These are phyloP conservation scores for Podosphaera fusca DNA, from an alignment of 2,329 filamentous ascomycete genomes.

Conservation along the genomic window DNA sequence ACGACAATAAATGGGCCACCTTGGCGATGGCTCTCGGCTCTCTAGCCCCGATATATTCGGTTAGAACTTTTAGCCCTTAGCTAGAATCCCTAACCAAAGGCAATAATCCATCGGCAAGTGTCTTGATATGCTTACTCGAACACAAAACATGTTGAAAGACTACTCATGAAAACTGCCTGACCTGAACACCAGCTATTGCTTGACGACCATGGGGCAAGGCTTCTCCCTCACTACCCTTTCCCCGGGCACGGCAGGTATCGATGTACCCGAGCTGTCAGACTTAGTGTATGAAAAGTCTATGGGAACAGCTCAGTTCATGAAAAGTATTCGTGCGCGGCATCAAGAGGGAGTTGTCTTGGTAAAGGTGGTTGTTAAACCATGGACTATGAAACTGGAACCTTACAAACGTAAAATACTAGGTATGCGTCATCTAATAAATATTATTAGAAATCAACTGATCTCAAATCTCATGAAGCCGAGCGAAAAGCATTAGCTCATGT, in stretches of 20 bases:
- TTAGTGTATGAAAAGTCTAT: slow-evolving; percentile 80
- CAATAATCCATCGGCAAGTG: too few species aligned
- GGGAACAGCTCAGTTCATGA: slow-evolving; percentile 85
- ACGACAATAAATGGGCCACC: too few species aligned
- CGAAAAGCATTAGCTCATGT: slow-evolving; percentile 57
- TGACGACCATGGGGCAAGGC: slow-evolving; percentile 62
- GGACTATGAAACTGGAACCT: slow-evolving; percentile 54
- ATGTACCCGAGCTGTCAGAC: slow-evolving; percentile 77
- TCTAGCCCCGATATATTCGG: too few species aligned
- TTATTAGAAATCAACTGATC: not conserved
- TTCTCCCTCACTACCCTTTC: slow-evolving; percentile 86
- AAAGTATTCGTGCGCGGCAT: slow-evolving; percentile 76
- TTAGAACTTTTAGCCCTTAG: too few species aligned
- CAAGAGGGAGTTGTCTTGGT: slow-evolving; percentile 80
- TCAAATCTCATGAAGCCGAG: slow-evolving; percentile 35
- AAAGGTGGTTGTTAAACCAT: slow-evolving; percentile 88
- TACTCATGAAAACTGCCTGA: too few species aligned
- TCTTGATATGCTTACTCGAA: too few species aligned
- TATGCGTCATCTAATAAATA: slow-evolving; percentile 21
- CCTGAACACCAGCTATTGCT: not conserved
- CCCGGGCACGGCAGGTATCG: slow-evolving; percentile 77
- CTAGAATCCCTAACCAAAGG: too few species aligned
- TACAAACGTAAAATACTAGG: slow-evolving; percentile 59
- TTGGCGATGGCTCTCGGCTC: too few species aligned
- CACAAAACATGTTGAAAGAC: too few species aligned